Evolutionary conservation across 768 basidiomycete genomes (phyloP).

Genomic region (Trametes gibbosa): DNA sequence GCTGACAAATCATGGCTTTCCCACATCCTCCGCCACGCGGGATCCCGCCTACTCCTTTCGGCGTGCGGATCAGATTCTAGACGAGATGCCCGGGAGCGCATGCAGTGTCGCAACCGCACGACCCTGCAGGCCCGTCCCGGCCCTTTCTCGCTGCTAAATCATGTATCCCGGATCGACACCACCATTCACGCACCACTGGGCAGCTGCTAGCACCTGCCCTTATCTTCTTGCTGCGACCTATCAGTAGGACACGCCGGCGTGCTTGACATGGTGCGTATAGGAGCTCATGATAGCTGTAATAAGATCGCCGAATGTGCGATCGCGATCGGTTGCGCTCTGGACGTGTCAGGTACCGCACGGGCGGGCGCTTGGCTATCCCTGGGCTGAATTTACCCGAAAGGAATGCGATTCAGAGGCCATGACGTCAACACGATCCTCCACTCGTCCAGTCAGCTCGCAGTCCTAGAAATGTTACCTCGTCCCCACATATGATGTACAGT

Average conservation of each 20-base stretch:
- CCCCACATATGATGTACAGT: too few species aligned
- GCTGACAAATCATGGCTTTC: constrained; percentile 17
- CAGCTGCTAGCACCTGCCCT: too few species aligned
- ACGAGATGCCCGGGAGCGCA: constrained; percentile 11
- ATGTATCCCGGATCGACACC: too few species aligned
- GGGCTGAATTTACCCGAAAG: background rate
- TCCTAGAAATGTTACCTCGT: too few species aligned
- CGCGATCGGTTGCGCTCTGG: background rate
- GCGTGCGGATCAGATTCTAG: constrained; percentile 5
- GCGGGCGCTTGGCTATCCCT: background rate
- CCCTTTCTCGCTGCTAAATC: background rate
- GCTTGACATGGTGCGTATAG: background rate
- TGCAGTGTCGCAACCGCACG: background rate
- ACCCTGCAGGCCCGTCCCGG: background rate
- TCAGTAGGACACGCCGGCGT: too few species aligned
- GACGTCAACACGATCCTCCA: background rate
- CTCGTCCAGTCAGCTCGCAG: too few species aligned
- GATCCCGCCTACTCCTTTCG: background rate
- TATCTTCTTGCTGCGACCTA: too few species aligned
- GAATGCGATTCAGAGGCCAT: too few species aligned
- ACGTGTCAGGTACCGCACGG: background rate
- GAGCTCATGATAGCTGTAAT: background rate
- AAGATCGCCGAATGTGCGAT: background rate
- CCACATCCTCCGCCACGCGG: constrained; percentile 2
- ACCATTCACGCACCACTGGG: too few species aligned